These are phyloP conservation scores for Cryptococcus sp. DNA, from an alignment of 1,284 basidiomycete genomes.

Conservation along the genomic window DNA sequence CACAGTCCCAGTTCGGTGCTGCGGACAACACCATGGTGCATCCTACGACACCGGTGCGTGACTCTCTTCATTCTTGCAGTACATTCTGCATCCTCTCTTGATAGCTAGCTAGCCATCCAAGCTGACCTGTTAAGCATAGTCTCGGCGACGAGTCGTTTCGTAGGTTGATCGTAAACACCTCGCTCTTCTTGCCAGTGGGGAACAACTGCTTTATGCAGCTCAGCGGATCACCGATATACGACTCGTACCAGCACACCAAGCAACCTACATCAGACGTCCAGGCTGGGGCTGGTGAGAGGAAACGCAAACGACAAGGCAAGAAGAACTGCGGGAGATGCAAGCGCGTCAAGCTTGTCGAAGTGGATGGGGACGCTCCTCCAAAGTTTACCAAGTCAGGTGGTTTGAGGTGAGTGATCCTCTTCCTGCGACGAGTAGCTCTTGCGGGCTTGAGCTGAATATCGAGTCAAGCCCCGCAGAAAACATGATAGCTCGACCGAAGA, in stretches of 20 bases:
- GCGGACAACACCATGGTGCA: conserved; percentile 25
- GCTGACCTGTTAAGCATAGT: conserved; percentile 24
- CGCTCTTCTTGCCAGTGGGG: conserved; percentile 53
- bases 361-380: conserved; percentile 1
- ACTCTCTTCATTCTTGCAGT: neutral
- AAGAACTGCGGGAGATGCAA: conserved; percentile 5
- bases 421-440: too few species aligned
- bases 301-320: conserved; percentile 12
- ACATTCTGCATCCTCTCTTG: neutral
- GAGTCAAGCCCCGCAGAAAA: conserved; percentile 23
- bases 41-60: conserved; percentile 37
- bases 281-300: conserved; percentile 1
- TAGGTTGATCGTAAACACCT: conserved; percentile 53
- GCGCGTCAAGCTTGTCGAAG: conserved; percentile 1
- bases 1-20: conserved; percentile 31
- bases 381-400: neutral
- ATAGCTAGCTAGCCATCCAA: neutral
- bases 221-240: conserved; percentile 52
- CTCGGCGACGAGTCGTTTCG: conserved; percentile 53
- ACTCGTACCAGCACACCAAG: conserved; percentile 28
- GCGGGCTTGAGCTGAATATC: neutral
- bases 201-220: conserved; percentile 57
- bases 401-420: neutral
- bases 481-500: conserved; percentile 36
- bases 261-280: neutral